Evolutionary conservation across 2,329 filamentous ascomycete species (phyloP).

Genomic region (Aspergillus fijiensis): DNA sequence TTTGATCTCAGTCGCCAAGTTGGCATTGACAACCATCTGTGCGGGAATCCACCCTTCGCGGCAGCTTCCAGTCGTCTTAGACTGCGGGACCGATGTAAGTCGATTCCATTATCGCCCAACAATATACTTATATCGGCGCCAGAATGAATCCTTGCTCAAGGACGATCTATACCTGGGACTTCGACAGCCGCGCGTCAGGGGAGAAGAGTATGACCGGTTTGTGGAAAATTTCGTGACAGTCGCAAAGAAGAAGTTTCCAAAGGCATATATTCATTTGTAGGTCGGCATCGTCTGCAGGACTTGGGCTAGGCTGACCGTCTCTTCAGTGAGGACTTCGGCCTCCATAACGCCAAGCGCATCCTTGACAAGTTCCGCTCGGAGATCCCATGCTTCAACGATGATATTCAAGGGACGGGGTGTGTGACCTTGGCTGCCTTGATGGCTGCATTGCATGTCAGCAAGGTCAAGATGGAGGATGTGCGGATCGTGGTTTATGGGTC

Average conservation of each 20-base stretch:
- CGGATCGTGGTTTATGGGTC: constrained; percentile 76
- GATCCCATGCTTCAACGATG: constrained; percentile 86
- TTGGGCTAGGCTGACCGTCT: not conserved
- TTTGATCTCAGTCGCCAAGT: constrained; percentile 79
- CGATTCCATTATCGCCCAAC: not conserved
- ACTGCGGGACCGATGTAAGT: constrained; percentile 73
- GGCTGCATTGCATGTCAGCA: constrained; percentile 69
- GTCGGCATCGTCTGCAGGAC: constrained; percentile 4
- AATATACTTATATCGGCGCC: not conserved
- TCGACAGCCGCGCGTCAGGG: constrained; percentile 63
- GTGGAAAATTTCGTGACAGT: constrained; percentile 71
- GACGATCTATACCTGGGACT: constrained; percentile 81
- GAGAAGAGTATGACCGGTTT: constrained; percentile 72
- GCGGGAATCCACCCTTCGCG: constrained; percentile 81
- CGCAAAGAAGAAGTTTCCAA: constrained; percentile 69
- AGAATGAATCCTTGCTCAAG: constrained; percentile 69
- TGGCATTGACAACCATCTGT: constrained; percentile 78
- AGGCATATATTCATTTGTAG: constrained; percentile 77
- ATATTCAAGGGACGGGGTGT: constrained; percentile 85
- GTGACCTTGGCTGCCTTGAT: constrained; percentile 82
- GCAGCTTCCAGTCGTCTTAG: constrained; percentile 76
- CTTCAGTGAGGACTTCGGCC: constrained; percentile 71
- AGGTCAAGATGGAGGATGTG: constrained; percentile 65
- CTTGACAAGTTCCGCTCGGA: constrained; percentile 71
- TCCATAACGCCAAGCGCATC: constrained; percentile 72